Conservation (phyloP, 371 early-diverging fungal genomes). For the Parasitella parasitica region DNA sequence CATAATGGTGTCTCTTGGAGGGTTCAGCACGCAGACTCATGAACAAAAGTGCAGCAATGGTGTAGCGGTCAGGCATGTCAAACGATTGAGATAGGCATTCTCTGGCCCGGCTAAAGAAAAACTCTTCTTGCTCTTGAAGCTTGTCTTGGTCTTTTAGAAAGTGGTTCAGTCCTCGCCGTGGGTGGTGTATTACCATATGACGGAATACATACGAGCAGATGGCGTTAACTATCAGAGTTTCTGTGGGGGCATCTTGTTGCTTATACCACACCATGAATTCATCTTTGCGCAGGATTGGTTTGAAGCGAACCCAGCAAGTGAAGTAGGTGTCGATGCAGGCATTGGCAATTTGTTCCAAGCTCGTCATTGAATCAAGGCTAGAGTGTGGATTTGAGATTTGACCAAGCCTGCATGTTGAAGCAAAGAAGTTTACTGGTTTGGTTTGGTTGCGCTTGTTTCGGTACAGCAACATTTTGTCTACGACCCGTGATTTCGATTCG, state of each 20-base stretch:
- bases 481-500: background rate
- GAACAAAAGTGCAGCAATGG: slow-evolving; percentile 24
- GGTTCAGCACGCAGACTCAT: slow-evolving; percentile 28
- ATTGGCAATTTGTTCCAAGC: slow-evolving; percentile 23
- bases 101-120: slow-evolving; percentile 34
- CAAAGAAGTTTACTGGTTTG: slow-evolving; percentile 36
- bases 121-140: slow-evolving; percentile 35
- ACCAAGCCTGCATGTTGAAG: slow-evolving; percentile 18
- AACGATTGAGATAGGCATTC: slow-evolving; percentile 34
- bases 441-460: slow-evolving; percentile 24
- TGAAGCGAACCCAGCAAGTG: slow-evolving; percentile 34
- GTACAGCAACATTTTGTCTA: slow-evolving; percentile 21
- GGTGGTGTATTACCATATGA: slow-evolving; percentile 36
- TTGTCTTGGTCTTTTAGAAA: slow-evolving; percentile 26
- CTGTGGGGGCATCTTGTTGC: slow-evolving; percentile 18
- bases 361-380: slow-evolving; percentile 12
- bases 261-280: slow-evolving; percentile 37
- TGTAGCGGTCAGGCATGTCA: slow-evolving; percentile 36
- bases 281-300: slow-evolving; percentile 28
- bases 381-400: slow-evolving; percentile 27
- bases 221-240: slow-evolving; percentile 40
- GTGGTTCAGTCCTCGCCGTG: slow-evolving; percentile 15
- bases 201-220: slow-evolving; percentile 35
- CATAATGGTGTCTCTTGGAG: slow-evolving; percentile 30
- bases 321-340: slow-evolving; percentile 39